phyloP scores from a whole-genome alignment of 257 asterid species.

The Nicotiana undulata region DNA sequence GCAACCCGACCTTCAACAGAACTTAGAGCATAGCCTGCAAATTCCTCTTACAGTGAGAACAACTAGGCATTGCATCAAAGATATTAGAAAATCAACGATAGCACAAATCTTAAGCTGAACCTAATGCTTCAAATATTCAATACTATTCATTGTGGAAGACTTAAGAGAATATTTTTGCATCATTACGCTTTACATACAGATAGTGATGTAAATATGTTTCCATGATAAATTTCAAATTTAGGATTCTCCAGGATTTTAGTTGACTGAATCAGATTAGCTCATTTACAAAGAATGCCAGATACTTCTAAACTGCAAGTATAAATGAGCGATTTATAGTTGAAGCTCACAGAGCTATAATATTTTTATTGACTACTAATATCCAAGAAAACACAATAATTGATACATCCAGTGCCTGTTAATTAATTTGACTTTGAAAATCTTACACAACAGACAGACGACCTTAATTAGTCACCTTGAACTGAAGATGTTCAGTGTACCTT shows the following conservation, averaged over 20 bases:
- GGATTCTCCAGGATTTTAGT: neutral
- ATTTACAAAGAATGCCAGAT: neutral
- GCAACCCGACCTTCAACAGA: slow-evolving; percentile 93
- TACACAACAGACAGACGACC: neutral
- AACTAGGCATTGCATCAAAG: neutral
- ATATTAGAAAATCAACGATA: neutral
- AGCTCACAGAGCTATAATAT: neutral
- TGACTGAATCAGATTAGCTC: neutral
- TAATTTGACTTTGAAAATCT: neutral
- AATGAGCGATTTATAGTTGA: neutral
- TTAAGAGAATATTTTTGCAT: neutral
- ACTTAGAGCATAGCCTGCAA: slow-evolving; percentile 92
- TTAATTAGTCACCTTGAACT: neutral
- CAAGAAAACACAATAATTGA: neutral
- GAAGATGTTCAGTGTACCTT: neutral
- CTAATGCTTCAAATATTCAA: neutral
- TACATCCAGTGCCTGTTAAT: neutral
- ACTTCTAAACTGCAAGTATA: neutral
- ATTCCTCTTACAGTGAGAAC: slow-evolving; percentile 15
- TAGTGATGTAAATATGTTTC: neutral
- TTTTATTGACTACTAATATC: neutral
- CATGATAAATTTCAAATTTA: neutral
- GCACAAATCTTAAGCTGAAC: neutral
- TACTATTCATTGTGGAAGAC: neutral
- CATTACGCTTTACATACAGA: neutral